Percentiles rank a stretch among this genome's conserved stretches.
Conservation (phyloP, 805 yeast genomes). For the Cyberlindnera maclurae region DNA sequence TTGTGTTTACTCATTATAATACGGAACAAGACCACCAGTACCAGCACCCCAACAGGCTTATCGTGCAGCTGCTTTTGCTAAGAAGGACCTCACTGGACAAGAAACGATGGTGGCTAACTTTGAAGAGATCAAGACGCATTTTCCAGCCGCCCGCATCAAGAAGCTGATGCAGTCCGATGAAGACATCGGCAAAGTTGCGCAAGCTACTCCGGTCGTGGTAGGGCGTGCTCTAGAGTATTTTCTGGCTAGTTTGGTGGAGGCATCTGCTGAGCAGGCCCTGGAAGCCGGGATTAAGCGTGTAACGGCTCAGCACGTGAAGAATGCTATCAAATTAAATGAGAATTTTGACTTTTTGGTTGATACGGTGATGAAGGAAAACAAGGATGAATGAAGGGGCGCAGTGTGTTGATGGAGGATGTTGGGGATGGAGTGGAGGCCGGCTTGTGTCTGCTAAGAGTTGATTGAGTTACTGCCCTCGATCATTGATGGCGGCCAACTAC, state of each 20-base stretch:
- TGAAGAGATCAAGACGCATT: slow-evolving; percentile 62
- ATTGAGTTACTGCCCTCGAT: too few relatives aligned
- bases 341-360: slow-evolving; percentile 91
- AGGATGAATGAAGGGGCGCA: slow-evolving; percentile 7
- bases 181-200: slow-evolving; percentile 97
- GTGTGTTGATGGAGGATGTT: neutral
- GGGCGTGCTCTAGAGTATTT: slow-evolving; percentile 93
- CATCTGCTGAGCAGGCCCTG: slow-evolving; percentile 71
- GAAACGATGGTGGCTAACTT: slow-evolving; percentile 19
- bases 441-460: too few relatives aligned
- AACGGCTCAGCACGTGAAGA: slow-evolving; percentile 72
- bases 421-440: too few relatives aligned
- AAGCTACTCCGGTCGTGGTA: slow-evolving; percentile 96
- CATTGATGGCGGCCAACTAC: too few relatives aligned
- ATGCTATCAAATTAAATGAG: slow-evolving; percentile 79
- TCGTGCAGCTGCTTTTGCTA: too few relatives aligned
- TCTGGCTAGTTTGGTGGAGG: slow-evolving; percentile 82
- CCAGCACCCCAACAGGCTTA: too few relatives aligned
- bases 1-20: too few relatives aligned
- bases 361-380: slow-evolving; percentile 24
- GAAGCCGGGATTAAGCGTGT: slow-evolving; percentile 72
- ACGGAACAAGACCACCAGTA: too few relatives aligned
- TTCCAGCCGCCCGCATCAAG: slow-evolving; percentile 91
- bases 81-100: neutral
- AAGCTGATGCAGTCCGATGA: slow-evolving; percentile 97